phyloP scores from a whole-genome alignment of 73 alveolate species.

The Paramecium caudatum region DNA sequence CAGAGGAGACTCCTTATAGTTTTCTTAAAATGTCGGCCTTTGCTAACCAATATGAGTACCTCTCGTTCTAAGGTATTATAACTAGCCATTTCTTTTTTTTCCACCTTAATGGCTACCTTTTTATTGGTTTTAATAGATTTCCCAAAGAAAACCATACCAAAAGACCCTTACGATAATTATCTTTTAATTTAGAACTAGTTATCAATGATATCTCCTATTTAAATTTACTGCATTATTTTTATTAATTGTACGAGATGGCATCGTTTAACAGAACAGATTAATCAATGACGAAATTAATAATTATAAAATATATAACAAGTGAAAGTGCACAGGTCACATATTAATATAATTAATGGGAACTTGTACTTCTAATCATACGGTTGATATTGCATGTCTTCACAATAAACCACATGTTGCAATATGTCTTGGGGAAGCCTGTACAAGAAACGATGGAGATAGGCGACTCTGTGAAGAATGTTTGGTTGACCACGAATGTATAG shows the following conservation, averaged over 20 bases:
- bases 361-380: conserved; percentile 25
- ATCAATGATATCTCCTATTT: conserved; percentile 61
- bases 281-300: too few relatives aligned
- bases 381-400: conserved; percentile 19
- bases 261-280: neutral
- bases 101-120: conserved; percentile 75
- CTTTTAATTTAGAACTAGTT: conserved; percentile 19
- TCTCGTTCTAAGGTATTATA: neutral
- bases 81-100: conserved; percentile 40
- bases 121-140: conserved; percentile 45
- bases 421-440: conserved; percentile 26
- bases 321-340: too few relatives aligned
- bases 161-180: conserved; percentile 61
- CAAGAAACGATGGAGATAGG: conserved; percentile 68
- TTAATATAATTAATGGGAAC: too few relatives aligned
- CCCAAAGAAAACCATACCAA: conserved; percentile 72
- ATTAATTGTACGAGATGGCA: conserved; percentile 25
- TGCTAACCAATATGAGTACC: neutral
- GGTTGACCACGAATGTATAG: conserved; percentile 57
- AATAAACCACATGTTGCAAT: conserved; percentile 50
- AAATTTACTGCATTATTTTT: conserved; percentile 28
- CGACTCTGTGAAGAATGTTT: conserved; percentile 60
- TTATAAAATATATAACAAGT: too few relatives aligned
- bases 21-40: conserved; percentile 45
- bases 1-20: conserved; percentile 54